Evolutionary conservation across 2,329 filamentous ascomycete genomes (phyloP).

Genomic region (Aspergillus hiratsukae): DNA sequence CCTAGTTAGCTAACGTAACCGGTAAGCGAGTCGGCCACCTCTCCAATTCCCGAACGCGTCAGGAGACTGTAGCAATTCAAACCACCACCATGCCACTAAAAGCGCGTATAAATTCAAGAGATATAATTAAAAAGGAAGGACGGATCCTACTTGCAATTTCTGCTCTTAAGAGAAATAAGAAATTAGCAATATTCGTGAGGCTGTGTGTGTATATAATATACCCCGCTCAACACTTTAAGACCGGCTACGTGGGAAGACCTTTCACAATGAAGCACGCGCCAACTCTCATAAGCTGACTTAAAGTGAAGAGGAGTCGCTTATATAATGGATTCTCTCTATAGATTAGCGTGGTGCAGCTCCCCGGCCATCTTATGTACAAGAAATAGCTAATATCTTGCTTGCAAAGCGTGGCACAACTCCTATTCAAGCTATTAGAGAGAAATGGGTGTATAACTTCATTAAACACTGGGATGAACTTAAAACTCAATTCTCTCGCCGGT

Average conservation of each 20-base stretch:
- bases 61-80: no score
- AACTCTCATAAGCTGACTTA: not conserved
- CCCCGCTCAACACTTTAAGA: no score
- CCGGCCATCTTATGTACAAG: not conserved
- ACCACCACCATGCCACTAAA: no score
- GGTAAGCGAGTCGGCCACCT: not conserved
- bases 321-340: constrained; percentile 3
- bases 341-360: constrained; percentile 1
- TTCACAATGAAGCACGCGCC: no score
- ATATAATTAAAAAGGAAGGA: no score
- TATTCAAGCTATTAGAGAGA: not conserved
- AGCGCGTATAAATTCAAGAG: no score
- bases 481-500: not conserved
- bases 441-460: constrained; percentile 7
- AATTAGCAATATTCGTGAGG: no score
- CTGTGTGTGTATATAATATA: no score
- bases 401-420: not conserved
- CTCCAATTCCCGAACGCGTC: no score
- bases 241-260: no score
- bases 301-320: constrained; percentile 2
- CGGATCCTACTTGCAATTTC: no score
- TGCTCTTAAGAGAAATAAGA: no score
- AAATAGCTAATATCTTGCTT: constrained; percentile 3
- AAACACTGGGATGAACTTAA: not conserved
- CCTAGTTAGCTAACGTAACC: not conserved